Evolutionary conservation across 1,284 basidiomycete species (phyloP).

Genomic region (Rhodofomes roseus): DNA sequence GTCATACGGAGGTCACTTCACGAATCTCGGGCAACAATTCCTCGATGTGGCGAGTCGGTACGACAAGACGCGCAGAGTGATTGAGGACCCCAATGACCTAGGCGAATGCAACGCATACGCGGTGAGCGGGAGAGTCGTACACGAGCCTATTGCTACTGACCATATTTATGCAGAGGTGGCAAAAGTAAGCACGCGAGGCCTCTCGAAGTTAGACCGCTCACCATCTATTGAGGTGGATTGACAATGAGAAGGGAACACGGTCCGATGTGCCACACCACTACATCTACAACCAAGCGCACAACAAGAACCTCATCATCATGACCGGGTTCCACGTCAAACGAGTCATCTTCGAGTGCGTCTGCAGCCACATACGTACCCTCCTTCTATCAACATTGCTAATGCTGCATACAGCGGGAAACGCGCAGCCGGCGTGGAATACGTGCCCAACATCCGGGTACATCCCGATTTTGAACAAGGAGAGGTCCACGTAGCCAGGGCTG

Average conservation of each 20-base stretch:
- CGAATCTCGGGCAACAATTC: slow-evolving; percentile 27
- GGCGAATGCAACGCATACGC: slow-evolving; percentile 24
- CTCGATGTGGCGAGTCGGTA: slow-evolving; percentile 40
- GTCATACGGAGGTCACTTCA: slow-evolving; percentile 19
- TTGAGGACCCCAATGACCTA: slow-evolving; percentile 23
- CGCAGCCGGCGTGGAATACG: slow-evolving; percentile 56
- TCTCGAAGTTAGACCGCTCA: not conserved
- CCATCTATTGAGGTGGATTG: slow-evolving; percentile 41
- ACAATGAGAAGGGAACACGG: slow-evolving; percentile 47
- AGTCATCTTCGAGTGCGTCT: slow-evolving; percentile 23
- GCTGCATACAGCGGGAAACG: slow-evolving; percentile 36
- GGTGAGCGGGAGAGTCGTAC: slow-evolving; percentile 13
- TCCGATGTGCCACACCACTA: slow-evolving; percentile 57
- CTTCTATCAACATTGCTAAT: not conserved
- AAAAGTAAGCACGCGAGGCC: slow-evolving; percentile 3
- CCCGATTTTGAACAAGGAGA: slow-evolving; percentile 19
- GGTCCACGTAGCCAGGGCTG: slow-evolving; percentile 31
- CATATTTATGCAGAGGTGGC: not conserved
- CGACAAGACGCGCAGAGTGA: slow-evolving; percentile 28
- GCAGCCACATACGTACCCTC: not conserved
- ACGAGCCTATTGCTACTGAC: not conserved
- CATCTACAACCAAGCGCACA: slow-evolving; percentile 40
- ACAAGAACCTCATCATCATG: slow-evolving; percentile 20
- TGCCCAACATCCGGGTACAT: slow-evolving; percentile 28
- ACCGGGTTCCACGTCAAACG: slow-evolving; percentile 25